Evolutionary conservation across 139 green algal genomes (phyloP).

Genomic region (Edaphochlamys debaryana): DNA sequence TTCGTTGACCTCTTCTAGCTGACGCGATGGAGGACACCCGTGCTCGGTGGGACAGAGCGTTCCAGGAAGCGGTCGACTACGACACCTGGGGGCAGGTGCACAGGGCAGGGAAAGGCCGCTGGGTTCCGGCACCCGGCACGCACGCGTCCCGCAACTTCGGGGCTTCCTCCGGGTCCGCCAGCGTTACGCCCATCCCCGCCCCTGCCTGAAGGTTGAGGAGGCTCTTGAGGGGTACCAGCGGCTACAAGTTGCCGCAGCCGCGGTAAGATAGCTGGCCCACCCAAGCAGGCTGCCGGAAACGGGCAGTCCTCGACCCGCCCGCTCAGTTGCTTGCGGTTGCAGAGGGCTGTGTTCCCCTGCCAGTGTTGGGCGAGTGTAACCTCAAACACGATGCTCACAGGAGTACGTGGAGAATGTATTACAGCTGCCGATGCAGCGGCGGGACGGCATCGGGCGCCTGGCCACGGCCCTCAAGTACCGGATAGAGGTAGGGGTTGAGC

Average conservation of each 20-base stretch:
- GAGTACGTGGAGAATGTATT: constrained; percentile 70
- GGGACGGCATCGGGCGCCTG: constrained; percentile 61
- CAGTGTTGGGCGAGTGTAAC: background rate
- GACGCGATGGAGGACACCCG: constrained; percentile 54
- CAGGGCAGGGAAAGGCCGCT: too few relatives aligned
- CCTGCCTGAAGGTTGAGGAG: constrained; percentile 70
- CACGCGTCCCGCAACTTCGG: too few relatives aligned
- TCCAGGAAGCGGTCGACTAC: constrained; percentile 61
- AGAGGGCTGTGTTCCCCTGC: background rate
- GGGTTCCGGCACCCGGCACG: too few relatives aligned
- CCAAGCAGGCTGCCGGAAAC: too few relatives aligned
- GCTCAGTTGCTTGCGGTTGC: background rate
- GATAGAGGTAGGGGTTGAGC: constrained; percentile 50
- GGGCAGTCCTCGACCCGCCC: too few relatives aligned
- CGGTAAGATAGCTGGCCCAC: constrained; percentile 30
- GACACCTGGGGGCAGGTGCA: constrained; percentile 66
- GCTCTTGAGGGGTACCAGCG: constrained; percentile 60
- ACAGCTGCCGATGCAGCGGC: constrained; percentile 42
- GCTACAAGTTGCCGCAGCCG: constrained; percentile 63
- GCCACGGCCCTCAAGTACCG: constrained; percentile 58
- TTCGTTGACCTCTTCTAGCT: too few relatives aligned
- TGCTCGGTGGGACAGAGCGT: constrained; percentile 57
- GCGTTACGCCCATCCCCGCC: too few relatives aligned
- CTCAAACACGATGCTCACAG: constrained; percentile 24
- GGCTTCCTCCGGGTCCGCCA: too few relatives aligned